Base-by-base conservation (phyloP, 1,284 basidiomycete genomes). In the Cutaneotrichosporon sp. region DNA sequence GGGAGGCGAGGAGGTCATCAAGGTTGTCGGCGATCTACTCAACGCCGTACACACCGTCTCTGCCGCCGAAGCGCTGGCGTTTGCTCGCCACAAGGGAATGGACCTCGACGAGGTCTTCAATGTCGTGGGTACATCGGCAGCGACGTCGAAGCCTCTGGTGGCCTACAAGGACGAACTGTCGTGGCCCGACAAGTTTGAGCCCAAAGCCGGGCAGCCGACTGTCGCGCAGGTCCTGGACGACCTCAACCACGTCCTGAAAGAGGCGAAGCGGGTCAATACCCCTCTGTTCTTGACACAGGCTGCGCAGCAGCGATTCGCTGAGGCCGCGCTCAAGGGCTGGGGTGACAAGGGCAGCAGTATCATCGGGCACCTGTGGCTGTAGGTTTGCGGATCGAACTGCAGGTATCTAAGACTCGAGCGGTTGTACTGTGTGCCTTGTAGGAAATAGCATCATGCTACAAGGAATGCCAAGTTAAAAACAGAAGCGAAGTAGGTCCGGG, bases 61-160 rank as follows among this genome's bases (percentile, higher is more conserved):
- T 1, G 70, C 77, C n/a, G 75, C 74, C 11, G 79, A 81, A 63
- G 78, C 74, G 0, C 65, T 79, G 33, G 73, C 75, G 0, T 72
- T 81, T 47, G 78, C 79, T 4, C 66, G 67, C 11, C 71, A 70
- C 43, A 75, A 78, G 58, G 67, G 67, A 3, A 76, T 81, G 69
- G 72, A 79, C 56, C 67, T 74, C 0, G 58, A 63, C 6, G 69
- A 66, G 1, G 73, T 77, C 6, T 75, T 72, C 56, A 69, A 74
- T 22, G 72, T 79, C 10, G 72, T 80, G 20, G 68, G 63, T 29
- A 67, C 58, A 8, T 77, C 76, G 1, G 60, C 60, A 4, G 60
- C 60, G 1, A 58, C 56, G 7, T 62, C 60, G 18, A 47, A 62
- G 43, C 56, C 60, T 0, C 27, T 62, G 13, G 60, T 62, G 27